These are phyloP conservation scores for Rubroshorea leprosula DNA, from an alignment of 345 rosid species.

Conservation along the genomic window DNA sequence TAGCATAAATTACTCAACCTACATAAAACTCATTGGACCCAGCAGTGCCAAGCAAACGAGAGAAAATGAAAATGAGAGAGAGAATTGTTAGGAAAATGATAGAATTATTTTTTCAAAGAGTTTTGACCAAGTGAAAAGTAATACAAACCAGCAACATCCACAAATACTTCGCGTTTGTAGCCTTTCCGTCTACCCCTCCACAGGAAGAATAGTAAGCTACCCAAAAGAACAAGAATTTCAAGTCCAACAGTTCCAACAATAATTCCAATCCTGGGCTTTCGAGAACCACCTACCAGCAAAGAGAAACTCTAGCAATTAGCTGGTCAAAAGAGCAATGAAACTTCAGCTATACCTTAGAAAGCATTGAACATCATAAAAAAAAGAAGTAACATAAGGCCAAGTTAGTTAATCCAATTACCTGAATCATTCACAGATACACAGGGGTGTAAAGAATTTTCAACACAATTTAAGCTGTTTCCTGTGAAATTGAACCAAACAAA, in stretches of 20 bases:
- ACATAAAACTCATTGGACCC: no score
- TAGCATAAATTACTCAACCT: no score
- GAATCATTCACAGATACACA: conserved; percentile 54
- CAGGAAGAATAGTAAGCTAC: conserved; percentile 45
- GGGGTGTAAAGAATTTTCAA: conserved; percentile 25
- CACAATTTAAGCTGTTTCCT: conserved; percentile 67
- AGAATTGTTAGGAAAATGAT: neutral
- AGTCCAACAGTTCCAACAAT: conserved; percentile 66
- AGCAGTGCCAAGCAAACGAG: no score
- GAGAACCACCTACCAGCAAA: conserved; percentile 45
- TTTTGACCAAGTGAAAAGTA: conserved; percentile 10
- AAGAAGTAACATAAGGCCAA: conserved; percentile 2
- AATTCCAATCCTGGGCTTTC: conserved; percentile 57
- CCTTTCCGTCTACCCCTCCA: conserved; percentile 62
- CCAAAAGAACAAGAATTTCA: conserved; percentile 37
- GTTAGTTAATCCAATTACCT: conserved; percentile 35
- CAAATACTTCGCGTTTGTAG: conserved; percentile 68
- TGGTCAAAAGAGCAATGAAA: neutral
- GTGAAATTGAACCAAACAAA: conserved; percentile 59
- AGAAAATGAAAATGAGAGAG: no score
- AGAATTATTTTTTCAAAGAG: neutral
- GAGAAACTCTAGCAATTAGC: conserved; percentile 11
- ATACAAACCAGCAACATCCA: conserved; percentile 84
- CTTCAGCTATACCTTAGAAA: conserved; percentile 2
- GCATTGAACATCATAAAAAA: neutral